Evolutionary conservation across 495 filamentous ascomycete genomes (phyloP), one percentile per base, ranked within the genome.

Genomic region (Astrothelium subdiscretum): DNA sequence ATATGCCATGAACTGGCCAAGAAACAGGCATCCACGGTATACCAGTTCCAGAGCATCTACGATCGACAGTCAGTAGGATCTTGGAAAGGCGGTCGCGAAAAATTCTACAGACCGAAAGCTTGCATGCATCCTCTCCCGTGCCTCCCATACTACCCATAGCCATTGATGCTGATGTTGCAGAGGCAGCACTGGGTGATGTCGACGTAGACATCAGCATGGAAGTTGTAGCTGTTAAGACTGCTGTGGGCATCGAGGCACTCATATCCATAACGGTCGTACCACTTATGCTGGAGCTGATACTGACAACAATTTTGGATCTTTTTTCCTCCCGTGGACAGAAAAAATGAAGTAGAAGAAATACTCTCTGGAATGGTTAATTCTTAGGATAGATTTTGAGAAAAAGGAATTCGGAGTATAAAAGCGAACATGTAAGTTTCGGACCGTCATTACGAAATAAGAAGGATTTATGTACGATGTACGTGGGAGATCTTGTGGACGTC

Each of bases 11-110:
- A 73, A 11, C 68, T 65, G 8, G 85, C 77, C 65, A 91, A 74
- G 74, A 91, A 90, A 80, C 86, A 91, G 1, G 84, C 68, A 70
- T 88, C 81, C 35, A 89, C 73, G 0, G 83, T 87, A 63, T 85
- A 74, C 87, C 87, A 90, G 67, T 91, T 89, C 87, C 86, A 89
- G 1, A 89, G 72, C 87, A 90, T 91, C 83, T 83, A 31, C 11
- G 4, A 61, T 5, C n/a, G 27, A 32, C 26, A 57, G 57, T 61
- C 22, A 44, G 61, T 61, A 4, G 27, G 61, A 29, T 54, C 65
- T 65, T 48, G 35, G 44, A 38, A 62, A 4, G 11, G 22, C 51
- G 15, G 20, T 38, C 29, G 32, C 24, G n/a, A 32, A 44, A 42
- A 13, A 57, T 42, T 29, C n/a, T 26, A 70, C 61, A 59, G 59